A percentile compares a stretch with the other conserved stretches of the same genome.
These are phyloP conservation scores for Geosmithia putterillii DNA, from an alignment of 2,329 filamentous ascomycete species.

Conservation along the genomic window DNA sequence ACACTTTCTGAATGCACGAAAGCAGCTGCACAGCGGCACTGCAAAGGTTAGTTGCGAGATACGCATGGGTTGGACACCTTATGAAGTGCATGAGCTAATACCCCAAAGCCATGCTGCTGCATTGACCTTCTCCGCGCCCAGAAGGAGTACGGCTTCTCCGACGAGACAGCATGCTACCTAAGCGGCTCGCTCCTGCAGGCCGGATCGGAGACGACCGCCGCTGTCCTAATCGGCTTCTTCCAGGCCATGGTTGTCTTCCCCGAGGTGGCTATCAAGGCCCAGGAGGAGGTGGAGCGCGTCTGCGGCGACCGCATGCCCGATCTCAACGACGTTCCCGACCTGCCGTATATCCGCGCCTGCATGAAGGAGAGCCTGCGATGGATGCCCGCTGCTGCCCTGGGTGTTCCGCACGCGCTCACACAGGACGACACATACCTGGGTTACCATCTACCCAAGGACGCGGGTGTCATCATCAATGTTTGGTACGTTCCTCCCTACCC, in stretches of 20 bases:
- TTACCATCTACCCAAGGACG: constrained; percentile 27
- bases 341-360: constrained; percentile 32
- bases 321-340: constrained; percentile 23
- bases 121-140: constrained; percentile 7
- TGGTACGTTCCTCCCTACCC: constrained; percentile 18
- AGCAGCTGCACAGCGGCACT: constrained; percentile 4
- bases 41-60: constrained; percentile 4
- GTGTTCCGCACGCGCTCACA: constrained; percentile 23
- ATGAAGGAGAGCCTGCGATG: constrained; percentile 34
- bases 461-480: constrained; percentile 26
- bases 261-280: constrained; percentile 24
- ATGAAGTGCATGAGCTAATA: not conserved
- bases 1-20: constrained; percentile 7
- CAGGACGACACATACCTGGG: constrained; percentile 24
- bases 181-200: constrained; percentile 4
- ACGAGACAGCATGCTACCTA: constrained; percentile 9
- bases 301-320: constrained; percentile 26
- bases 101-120: constrained; percentile 8
- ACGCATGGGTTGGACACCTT: too few species aligned
- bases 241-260: constrained; percentile 29
- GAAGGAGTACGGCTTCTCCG: constrained; percentile 6
- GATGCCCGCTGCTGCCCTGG: constrained; percentile 25
- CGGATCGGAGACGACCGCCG: constrained; percentile 3
- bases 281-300: constrained; percentile 24
- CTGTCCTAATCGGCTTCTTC: constrained; percentile 22